Evolutionary conservation across 441 rosid species (phyloP), one percentile per base, ranked within the genome.

Genomic region (Euphorbia corollata): DNA sequence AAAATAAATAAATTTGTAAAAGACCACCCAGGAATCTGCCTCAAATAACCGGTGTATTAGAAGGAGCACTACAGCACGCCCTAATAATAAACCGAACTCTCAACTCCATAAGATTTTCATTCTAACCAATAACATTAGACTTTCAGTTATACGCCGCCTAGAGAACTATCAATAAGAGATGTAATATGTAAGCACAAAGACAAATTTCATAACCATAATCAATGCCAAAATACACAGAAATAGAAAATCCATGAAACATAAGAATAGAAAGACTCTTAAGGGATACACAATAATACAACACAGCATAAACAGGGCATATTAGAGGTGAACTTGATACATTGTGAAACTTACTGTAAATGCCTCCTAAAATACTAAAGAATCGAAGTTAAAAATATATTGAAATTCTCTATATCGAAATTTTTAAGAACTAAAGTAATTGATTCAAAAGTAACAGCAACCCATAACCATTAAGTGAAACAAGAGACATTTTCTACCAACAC

Each of bases 21-120:
- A 6, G 54, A 43, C 58, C 70, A 65, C 64, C 73, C 51, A 68
- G 75, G 38, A 73, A 63, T 55, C 68, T 54, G 32, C 32, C 32
- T 27, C 32, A 27, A 27, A 27, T 27, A 27, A 27, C 2, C 4
- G 32, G 32, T 27, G 32, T 61, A 16, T 56, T 34, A 38, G 36
- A 67, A 74, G 57, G 19, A 61, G 64, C 59, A 73, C 48, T 12
- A 34, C 23, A 64, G 16, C 45, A 69, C 50, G 60, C 23, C 69
- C 65, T 36, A 23, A 50, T 15, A 24, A 45, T 48, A 50, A 51
- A 56, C 50, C 18, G 30, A 27, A 27, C 32, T 27, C 32, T n/a
- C 32, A 27, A 27, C 32, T 27, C 32, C 32, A 27, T 27, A 1
- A 27, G 4, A 1, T 27, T 27, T 27, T 27, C 32, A 27, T 27